Conservation (phyloP, 2,329 filamentous ascomycete genomes). For the Xylaria sp. region DNA sequence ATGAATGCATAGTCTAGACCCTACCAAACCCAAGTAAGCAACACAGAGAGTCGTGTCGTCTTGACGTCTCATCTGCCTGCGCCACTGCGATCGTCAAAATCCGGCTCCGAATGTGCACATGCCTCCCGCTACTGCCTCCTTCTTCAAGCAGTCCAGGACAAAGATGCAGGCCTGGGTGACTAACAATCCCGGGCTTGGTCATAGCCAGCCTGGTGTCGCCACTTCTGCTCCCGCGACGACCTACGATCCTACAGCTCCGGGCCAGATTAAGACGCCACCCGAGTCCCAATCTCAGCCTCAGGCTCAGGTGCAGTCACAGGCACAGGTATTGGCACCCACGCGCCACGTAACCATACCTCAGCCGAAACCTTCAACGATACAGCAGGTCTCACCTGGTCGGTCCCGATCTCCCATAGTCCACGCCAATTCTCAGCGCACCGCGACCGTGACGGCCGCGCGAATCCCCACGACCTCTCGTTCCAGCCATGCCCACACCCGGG, state of each 20-base stretch:
- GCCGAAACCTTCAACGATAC: constrained; percentile 26
- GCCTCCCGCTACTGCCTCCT: constrained; percentile 38
- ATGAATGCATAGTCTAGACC: constrained; percentile 19
- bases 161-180: constrained; percentile 46
- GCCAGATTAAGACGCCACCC: constrained; percentile 13
- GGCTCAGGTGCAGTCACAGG: background rate
- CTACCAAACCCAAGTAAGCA: constrained; percentile 20
- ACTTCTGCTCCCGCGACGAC: constrained; percentile 34
- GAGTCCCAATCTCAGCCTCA: constrained; percentile 24
- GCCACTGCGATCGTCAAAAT: constrained; percentile 22
- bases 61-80: constrained; percentile 21
- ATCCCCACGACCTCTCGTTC: constrained; percentile 32
- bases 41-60: constrained; percentile 21
- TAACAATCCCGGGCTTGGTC: constrained; percentile 35
- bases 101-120: constrained; percentile 31
- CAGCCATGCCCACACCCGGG: constrained; percentile 32
- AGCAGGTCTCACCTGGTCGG: constrained; percentile 36
- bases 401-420: constrained; percentile 41
- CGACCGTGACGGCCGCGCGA: constrained; percentile 31
- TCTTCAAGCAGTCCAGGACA: constrained; percentile 41
- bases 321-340: constrained; percentile 5
- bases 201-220: constrained; percentile 35
- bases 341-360: constrained; percentile 26
- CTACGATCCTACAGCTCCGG: constrained; percentile 23
- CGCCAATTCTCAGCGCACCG: constrained; percentile 37